Conservation (phyloP, 202 grass and related monocot species). For the Panicum hallii region DNA sequence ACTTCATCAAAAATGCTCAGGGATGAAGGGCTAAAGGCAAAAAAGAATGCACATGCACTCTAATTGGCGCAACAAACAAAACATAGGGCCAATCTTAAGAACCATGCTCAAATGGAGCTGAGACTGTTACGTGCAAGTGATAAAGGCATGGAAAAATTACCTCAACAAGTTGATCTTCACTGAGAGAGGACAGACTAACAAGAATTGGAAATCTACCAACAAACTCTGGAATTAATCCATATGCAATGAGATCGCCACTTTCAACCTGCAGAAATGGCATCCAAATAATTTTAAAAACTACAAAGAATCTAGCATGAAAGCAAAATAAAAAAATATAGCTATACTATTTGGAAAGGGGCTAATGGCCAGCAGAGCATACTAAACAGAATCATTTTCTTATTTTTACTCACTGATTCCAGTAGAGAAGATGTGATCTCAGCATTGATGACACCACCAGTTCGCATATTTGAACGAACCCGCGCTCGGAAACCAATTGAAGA, state of each 20-base stretch:
- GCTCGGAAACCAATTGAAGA: constrained; percentile 76
- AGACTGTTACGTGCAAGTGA: background rate
- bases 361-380: constrained; percentile 8
- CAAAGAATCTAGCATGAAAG: constrained; percentile 18
- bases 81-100: background rate
- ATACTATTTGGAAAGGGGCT: constrained; percentile 24
- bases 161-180: constrained; percentile 78
- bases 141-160: constrained; percentile 37
- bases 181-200: constrained; percentile 75
- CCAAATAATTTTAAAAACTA: constrained; percentile 10
- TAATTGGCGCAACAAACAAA: background rate
- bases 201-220: constrained; percentile 82
- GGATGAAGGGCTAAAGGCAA: constrained; percentile 6
- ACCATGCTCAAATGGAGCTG: constrained; percentile 2
- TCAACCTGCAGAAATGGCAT: constrained; percentile 62
- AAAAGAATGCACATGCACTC: background rate
- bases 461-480: constrained; percentile 71
- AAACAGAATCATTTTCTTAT: constrained; percentile 7
- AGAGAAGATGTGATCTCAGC: constrained; percentile 65
- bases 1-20: background rate
- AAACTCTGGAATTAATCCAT: constrained; percentile 80
- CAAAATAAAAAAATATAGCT: constrained; percentile 17
- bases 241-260: constrained; percentile 74
- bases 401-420: constrained; percentile 67
- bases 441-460: constrained; percentile 53